Base-by-base conservation (phyloP, 2,329 filamentous ascomycete species). In the Calonectria fujianensis region DNA sequence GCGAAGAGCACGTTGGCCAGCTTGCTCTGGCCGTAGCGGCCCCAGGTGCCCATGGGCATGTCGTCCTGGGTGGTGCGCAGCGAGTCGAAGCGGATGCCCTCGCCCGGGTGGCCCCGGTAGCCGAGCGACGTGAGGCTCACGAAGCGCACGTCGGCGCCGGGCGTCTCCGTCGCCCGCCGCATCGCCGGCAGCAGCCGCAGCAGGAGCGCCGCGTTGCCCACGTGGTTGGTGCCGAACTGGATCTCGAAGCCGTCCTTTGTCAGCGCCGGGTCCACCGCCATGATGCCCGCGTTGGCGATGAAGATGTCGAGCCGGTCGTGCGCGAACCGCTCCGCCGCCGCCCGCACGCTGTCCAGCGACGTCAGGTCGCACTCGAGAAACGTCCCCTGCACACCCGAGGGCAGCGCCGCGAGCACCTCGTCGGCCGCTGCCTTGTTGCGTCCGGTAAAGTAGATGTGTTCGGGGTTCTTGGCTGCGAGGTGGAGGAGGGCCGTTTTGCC, bases 391-490 rank as follows among this genome's bases (percentile, higher is more conserved):
- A 75, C 70, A 1, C 82, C 52, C 7, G 71, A 39, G 68, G 74
- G 86, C 80, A 74, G 61, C 7, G 87, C 84, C 3, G 84, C 82
- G 20, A 87, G 82, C 52, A 91, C 87, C 11, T 86, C 84, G 10
- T 86, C 83, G 27, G 84, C 86, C 14, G 86, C 86, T 59, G 86
- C 84, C 52, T 80, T 83, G 27, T 84, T 88, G 59, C 90, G 88
- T 3, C 89, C 89, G 18, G 86, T 89, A 73, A 92, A 86, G 83
- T 89, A 91, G 74, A 92, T 88, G 71, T 90, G 87, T 0, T 84
- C 83, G 2, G 90, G 89, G 10, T 84, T 80, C 79, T 91, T 90
- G 16, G 75, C 76, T 24, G 79, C 74, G 45, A 84, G 77, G 9
- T 83, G 79, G 7, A 80, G 73, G 3, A 84, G 77, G 4, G 82